Conservation (phyloP, 768 basidiomycete species). For the Pleurotus djamor region DNA sequence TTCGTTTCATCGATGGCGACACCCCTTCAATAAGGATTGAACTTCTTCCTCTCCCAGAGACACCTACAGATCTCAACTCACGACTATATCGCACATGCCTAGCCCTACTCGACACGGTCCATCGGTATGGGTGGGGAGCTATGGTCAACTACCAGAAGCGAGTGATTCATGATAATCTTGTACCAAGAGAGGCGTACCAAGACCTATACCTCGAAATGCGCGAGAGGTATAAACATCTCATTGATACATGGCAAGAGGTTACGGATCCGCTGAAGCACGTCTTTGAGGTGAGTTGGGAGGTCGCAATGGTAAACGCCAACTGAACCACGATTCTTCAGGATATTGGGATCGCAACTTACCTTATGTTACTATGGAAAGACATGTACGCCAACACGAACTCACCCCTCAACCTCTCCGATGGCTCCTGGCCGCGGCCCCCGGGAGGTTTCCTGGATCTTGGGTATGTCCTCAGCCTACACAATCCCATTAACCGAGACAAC, state of each 20-base stretch:
- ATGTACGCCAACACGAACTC: conserved; percentile 48
- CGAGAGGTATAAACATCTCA: conserved; percentile 76
- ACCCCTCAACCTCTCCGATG: conserved; percentile 48
- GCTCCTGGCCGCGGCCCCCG: conserved; percentile 71
- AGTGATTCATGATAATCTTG: conserved; percentile 76
- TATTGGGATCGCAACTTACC: conserved; percentile 90
- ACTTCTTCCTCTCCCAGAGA: conserved; percentile 47
- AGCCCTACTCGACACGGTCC: conserved; percentile 76
- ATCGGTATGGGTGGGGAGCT: conserved; percentile 88
- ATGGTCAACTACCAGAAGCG: conserved; percentile 85
- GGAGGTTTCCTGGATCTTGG: conserved; percentile 91
- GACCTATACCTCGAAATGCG: conserved; percentile 89
- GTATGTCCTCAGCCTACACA: conserved; percentile 30
- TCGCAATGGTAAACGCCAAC: too few species aligned
- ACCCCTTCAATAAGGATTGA: conserved; percentile 48
- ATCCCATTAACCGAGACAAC: not conserved
- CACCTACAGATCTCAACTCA: conserved; percentile 48
- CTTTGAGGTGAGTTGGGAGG: conserved; percentile 60
- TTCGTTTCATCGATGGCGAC: conserved; percentile 47
- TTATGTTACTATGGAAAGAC: conserved; percentile 89
- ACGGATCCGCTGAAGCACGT: conserved; percentile 92
- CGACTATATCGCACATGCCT: conserved; percentile 81
- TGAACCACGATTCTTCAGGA: conserved; percentile 47
- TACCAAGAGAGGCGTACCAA: conserved; percentile 79
- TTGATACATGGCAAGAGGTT: conserved; percentile 73